Base-by-base conservation (phyloP, 805 yeast genomes). In the Clavispora vitiphila region DNA sequence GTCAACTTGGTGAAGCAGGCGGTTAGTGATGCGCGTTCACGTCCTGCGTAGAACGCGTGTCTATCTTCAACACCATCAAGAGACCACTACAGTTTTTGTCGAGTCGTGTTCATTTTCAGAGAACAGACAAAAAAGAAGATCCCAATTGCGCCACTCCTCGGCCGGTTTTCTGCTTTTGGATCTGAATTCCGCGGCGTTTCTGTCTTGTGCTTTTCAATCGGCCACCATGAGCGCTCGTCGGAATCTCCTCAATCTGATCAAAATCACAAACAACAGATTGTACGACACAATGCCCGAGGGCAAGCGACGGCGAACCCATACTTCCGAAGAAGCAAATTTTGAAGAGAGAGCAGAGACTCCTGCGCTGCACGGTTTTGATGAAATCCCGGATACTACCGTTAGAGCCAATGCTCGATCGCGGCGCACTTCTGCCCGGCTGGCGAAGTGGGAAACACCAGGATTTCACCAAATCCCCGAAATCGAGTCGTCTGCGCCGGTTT, bases 191-290 rank as follows among this genome's bases (percentile, higher is more conserved):
- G 20, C 12, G 20, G 32, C 35, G 8, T 35, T 34, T 18, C 8
- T 10, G 34, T 15, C 21, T 25, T 26, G 25, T 14, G 5, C 25
- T 11, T 22, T 12, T 11, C 29, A n/a, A 20, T 20, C n/a, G n/a
- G n/a, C 11, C 14, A 19, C 32, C 21, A 22, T 22, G 37, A 44
- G 45, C 36, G 19, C 36, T 14, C 25, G 12, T 26, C 40, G 43
- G 19, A 48, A 42, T 25, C 42, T 50, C 20, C 46, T 47, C n/a
- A 47, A 50, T n/a, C 46, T 38, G 38, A 41, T 53, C 35, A 45
- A 41, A 31, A 51, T 54, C 38, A 46, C 54, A 14, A 46, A 54
- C 40, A 53, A 51, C 46, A 47, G 44, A 37, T 35, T 41, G 8
- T 51, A 46, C 34, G 49, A 52, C 36, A 39, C 48, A 15, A 34